Evolutionary conservation across 768 basidiomycete species (phyloP).

Genomic region (Trametes cubensis): DNA sequence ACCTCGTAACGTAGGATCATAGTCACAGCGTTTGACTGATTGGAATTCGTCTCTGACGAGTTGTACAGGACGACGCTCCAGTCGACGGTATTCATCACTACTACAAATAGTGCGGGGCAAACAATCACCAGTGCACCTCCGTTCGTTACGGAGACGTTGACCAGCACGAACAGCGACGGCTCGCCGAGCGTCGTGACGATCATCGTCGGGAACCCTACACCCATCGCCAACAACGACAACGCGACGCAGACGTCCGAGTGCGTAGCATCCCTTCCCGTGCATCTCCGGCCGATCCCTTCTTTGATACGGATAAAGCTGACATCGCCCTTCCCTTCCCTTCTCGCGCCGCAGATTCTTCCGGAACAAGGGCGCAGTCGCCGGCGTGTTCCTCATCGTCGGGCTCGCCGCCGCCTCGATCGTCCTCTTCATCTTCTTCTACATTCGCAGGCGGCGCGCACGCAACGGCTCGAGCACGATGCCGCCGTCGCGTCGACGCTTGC

Average conservation of each 20-base stretch:
- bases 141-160: constrained; percentile 57
- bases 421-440: constrained; percentile 70
- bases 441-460: constrained; percentile 64
- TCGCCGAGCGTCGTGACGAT: constrained; percentile 60
- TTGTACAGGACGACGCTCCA: constrained; percentile 52
- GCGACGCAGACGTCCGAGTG: constrained; percentile 56
- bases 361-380: constrained; percentile 89
- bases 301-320: background rate
- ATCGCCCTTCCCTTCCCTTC: background rate
- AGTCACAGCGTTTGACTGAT: background rate
- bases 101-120: constrained; percentile 60
- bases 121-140: constrained; percentile 54
- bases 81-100: constrained; percentile 57
- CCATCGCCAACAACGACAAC: constrained; percentile 43
- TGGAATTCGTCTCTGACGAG: background rate
- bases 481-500: constrained; percentile 73
- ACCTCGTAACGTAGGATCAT: constrained; percentile 9
- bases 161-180: constrained; percentile 59
- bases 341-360: constrained; percentile 78
- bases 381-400: constrained; percentile 89
- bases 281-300: background rate
- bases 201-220: constrained; percentile 70
- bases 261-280: constrained; percentile 30
- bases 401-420: constrained; percentile 71
- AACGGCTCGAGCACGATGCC: constrained; percentile 65